Conservation (phyloP, 768 basidiomycete genomes). For the Mycena galericulata region DNA sequence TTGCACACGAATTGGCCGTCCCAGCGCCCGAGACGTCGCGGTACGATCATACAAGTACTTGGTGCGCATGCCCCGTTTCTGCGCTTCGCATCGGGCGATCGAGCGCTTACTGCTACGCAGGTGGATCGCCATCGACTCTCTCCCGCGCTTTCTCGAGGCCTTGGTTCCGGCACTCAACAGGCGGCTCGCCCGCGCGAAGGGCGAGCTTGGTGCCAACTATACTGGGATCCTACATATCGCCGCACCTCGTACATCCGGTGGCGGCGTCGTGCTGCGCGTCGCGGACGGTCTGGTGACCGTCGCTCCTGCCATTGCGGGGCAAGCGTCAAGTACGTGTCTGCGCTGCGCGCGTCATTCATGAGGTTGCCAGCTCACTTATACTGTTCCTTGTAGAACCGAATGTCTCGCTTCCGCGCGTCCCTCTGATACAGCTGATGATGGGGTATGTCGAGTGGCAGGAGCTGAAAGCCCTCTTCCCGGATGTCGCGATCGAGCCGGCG, state of each 20-base stretch:
- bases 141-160: background rate
- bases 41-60: background rate
- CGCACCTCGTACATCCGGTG: background rate
- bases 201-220: background rate
- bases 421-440: background rate
- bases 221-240: background rate
- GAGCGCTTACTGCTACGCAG: background rate
- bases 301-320: background rate
- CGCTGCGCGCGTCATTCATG: too few relatives aligned
- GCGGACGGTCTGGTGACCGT: background rate
- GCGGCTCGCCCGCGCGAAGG: background rate
- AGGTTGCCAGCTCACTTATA: background rate
- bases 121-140: background rate
- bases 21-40: background rate
- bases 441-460: constrained; percentile 1
- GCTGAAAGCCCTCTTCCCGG: background rate
- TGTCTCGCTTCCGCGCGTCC: background rate
- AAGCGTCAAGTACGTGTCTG: background rate
- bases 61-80: background rate
- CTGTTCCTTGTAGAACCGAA: background rate
- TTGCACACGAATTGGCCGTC: constrained; percentile 10
- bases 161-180: background rate
- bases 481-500: background rate
- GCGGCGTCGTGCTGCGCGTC: background rate
- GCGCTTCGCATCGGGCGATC: too few relatives aligned